These are phyloP conservation scores for Penicillium sp. DNA, from an alignment of 2,329 filamentous ascomycete species.

Conservation along the genomic window DNA sequence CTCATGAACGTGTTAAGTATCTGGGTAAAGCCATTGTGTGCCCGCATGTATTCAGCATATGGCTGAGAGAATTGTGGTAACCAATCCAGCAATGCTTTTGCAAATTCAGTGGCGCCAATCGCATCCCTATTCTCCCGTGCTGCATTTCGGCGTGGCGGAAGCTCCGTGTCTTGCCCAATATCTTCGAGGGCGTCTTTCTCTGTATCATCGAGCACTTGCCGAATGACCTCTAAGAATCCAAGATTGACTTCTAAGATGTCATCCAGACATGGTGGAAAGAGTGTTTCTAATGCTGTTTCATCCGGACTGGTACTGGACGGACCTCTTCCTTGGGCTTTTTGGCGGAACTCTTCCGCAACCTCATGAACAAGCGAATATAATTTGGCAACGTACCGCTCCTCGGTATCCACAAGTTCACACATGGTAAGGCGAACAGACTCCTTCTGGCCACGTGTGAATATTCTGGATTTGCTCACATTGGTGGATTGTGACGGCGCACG, in stretches of 20 bases:
- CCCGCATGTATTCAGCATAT: constrained; percentile 89
- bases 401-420: constrained; percentile 86
- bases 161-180: constrained; percentile 61
- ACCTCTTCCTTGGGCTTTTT: constrained; percentile 61
- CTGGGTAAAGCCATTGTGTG: constrained; percentile 82
- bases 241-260: constrained; percentile 79
- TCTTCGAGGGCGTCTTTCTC: constrained; percentile 77
- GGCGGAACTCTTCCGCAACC: constrained; percentile 76
- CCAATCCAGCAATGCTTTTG: constrained; percentile 81
- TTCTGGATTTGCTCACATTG: constrained; percentile 72
- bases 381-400: constrained; percentile 90
- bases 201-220: constrained; percentile 74
- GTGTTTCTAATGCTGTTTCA: constrained; percentile 67
- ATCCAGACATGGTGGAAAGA: constrained; percentile 81
- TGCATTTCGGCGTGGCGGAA: constrained; percentile 48
- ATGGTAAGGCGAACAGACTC: constrained; percentile 83
- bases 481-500: constrained; percentile 85
- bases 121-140: constrained; percentile 61
- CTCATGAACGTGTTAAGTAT: constrained; percentile 75
- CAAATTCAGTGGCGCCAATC: constrained; percentile 74
- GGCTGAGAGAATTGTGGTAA: constrained; percentile 89
- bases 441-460: constrained; percentile 79
- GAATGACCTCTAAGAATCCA: constrained; percentile 74
- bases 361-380: constrained; percentile 78
- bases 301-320: constrained; percentile 68